These are phyloP conservation scores for Enteropsectra breve DNA, from an alignment of 371 early-diverging fungal genomes.

Conservation along the genomic window DNA sequence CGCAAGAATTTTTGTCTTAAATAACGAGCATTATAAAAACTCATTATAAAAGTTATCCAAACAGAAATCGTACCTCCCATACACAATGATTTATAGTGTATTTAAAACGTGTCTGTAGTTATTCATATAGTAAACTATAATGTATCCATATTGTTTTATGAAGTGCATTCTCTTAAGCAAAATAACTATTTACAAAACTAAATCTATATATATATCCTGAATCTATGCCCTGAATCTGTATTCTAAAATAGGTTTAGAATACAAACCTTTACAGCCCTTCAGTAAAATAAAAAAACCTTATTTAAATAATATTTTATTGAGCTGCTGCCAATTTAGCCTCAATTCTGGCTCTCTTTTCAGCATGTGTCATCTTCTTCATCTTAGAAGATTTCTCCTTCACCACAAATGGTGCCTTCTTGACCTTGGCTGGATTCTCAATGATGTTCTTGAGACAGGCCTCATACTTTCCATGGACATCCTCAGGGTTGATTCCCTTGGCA, in stretches of 20 bases:
- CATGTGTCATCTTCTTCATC: slow-evolving; percentile 43
- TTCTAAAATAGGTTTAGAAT: neutral
- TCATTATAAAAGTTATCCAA: too few relatives aligned
- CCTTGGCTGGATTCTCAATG: slow-evolving; percentile 29
- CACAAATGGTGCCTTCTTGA: slow-evolving; percentile 49
- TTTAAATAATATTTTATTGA: neutral
- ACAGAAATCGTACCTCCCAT: too few relatives aligned
- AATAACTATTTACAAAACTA: too few relatives aligned
- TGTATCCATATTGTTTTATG: too few relatives aligned
- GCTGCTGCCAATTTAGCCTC: slow-evolving; percentile 41
- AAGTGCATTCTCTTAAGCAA: too few relatives aligned
- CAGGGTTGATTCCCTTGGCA: slow-evolving; percentile 75
- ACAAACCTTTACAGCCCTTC: neutral
- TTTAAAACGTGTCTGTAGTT: too few relatives aligned
- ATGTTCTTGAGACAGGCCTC: slow-evolving; percentile 69
- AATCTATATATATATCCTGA: too few relatives aligned
- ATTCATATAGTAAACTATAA: too few relatives aligned
- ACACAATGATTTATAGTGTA: too few relatives aligned
- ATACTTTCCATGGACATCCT: slow-evolving; percentile 86
- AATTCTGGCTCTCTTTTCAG: slow-evolving; percentile 50
- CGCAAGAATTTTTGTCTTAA: too few relatives aligned
- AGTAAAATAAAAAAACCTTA: neutral
- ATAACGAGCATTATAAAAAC: too few relatives aligned
- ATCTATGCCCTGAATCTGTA: too few relatives aligned
- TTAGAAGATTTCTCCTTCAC: slow-evolving; percentile 34